Evolutionary conservation across 2,329 filamentous ascomycete species (phyloP).

Genomic region (Colletotrichum godetiae): DNA sequence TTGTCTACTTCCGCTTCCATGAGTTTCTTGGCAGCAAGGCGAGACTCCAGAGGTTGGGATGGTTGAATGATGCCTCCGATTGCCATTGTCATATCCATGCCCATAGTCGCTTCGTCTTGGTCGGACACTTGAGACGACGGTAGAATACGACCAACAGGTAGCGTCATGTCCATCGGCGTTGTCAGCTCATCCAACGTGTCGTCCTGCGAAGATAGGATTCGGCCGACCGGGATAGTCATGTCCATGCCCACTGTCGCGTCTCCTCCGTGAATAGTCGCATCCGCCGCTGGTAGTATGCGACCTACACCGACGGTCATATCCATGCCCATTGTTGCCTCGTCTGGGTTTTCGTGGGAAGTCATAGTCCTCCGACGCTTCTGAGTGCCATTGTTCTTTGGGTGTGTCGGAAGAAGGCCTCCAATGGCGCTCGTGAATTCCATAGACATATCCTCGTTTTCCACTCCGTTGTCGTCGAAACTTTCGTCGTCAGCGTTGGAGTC

Average conservation of each 20-base stretch:
- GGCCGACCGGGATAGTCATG: conserved; percentile 71
- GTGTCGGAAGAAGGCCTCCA: conserved; percentile 61
- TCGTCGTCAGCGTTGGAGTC: conserved; percentile 41
- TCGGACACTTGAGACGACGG: conserved; percentile 41
- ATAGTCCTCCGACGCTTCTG: conserved; percentile 42
- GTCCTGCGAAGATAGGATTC: conserved; percentile 53
- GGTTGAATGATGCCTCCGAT: conserved; percentile 70
- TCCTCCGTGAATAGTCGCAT: conserved; percentile 40
- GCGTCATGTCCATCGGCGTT: conserved; percentile 71
- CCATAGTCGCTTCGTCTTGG: conserved; percentile 59
- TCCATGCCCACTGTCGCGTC: conserved; percentile 72
- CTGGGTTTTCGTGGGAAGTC: conserved; percentile 42
- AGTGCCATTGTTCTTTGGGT: conserved; percentile 32
- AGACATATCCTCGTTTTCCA: conserved; percentile 76
- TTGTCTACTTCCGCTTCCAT: conserved; percentile 69
- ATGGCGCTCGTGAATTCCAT: conserved; percentile 81
- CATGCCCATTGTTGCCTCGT: conserved; percentile 53
- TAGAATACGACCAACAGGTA: conserved; percentile 67
- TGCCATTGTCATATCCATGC: conserved; percentile 76
- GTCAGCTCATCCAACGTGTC: conserved; percentile 54
- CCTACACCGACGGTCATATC: conserved; percentile 73
- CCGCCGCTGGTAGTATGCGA: conserved; percentile 57
- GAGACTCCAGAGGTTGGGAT: conserved; percentile 49
- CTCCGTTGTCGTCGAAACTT: conserved; percentile 46
- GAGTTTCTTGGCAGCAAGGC: conserved; percentile 62